These are phyloP conservation scores for Pichiaceae sp. DNA, from an alignment of 1,139 yeast genomes.

Conservation along the genomic window DNA sequence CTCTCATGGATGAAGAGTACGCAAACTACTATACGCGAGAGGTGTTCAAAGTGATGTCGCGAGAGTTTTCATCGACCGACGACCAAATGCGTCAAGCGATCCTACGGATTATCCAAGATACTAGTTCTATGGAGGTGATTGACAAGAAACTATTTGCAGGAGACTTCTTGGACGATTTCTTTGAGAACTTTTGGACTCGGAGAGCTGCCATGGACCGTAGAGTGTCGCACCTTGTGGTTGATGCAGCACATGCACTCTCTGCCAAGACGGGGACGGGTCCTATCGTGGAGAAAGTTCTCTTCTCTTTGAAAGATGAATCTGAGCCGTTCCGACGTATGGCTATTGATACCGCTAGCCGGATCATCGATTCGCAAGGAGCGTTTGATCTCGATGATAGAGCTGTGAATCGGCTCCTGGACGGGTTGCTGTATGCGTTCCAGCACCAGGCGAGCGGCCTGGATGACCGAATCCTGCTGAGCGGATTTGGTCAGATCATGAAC, in stretches of 20 bases:
- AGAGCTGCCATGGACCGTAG: conserved; percentile 54
- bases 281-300: conserved; percentile 49
- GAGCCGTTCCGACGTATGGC: conserved; percentile 78
- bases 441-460: conserved; percentile 43
- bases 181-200: conserved; percentile 72
- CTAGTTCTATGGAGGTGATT: conserved; percentile 44
- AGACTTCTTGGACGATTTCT: conserved; percentile 50
- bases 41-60: conserved; percentile 52
- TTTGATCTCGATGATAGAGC: conserved; percentile 46
- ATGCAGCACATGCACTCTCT: conserved; percentile 64
- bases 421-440: conserved; percentile 76
- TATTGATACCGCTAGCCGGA: conserved; percentile 54
- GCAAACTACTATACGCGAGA: conserved; percentile 74
- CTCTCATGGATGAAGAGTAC: conserved; percentile 80
- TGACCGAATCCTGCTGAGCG: conserved; percentile 45
- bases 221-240: conserved; percentile 54
- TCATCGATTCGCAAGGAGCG: conserved; percentile 38
- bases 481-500: conserved; percentile 59
- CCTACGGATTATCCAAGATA: conserved; percentile 50
- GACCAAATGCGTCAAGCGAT: conserved; percentile 83
- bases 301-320: conserved; percentile 68
- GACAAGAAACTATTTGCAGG: conserved; percentile 38
- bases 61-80: conserved; percentile 78
- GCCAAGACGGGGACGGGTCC: conserved; percentile 58
- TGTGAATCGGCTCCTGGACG: conserved; percentile 71